A percentile compares a stretch with the other conserved stretches of the same genome.
Evolutionary conservation across 176 grass and related monocot species (phyloP).

Genomic region (Themeda triandra): DNA sequence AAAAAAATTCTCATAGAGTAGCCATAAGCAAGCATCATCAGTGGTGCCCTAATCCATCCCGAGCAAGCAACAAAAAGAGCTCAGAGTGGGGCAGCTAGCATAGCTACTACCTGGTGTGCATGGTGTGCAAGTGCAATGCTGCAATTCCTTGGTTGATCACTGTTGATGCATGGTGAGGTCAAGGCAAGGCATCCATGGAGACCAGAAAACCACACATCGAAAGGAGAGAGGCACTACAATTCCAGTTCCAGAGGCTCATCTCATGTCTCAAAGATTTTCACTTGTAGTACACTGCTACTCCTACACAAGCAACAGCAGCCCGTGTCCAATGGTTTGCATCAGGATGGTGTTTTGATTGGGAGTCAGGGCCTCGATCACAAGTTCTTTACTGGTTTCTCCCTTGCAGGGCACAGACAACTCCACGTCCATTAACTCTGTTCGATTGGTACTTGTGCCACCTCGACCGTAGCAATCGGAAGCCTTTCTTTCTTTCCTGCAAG

Average conservation of each 20-base stretch:
- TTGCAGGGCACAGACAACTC: constrained; percentile 18
- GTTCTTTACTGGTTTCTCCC: not conserved
- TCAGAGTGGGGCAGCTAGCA: constrained; percentile 19
- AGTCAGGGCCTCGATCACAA: not conserved
- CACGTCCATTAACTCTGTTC: constrained; percentile 6
- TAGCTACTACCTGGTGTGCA: no score
- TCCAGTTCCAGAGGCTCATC: not conserved
- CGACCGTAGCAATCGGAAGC: constrained; percentile 13
- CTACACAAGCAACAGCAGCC: not conserved
- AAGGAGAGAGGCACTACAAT: constrained; percentile 23
- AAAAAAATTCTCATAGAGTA: constrained; percentile 21
- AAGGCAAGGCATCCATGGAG: constrained; percentile 22
- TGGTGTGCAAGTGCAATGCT: not conserved
- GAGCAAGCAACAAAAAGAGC: constrained; percentile 20
- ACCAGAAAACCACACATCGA: constrained; percentile 29
- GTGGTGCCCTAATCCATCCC: constrained; percentile 7
- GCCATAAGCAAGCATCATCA: constrained; percentile 32
- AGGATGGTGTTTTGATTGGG: constrained; percentile 4
- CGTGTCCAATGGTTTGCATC: constrained; percentile 11
- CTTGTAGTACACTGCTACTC: not conserved
- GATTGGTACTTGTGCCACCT: constrained; percentile 39
- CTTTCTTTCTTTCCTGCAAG: constrained; percentile 9
- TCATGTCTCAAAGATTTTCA: not conserved
- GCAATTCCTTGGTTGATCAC: not conserved
- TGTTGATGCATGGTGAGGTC: not conserved